phyloP scores from a whole-genome alignment of 805 yeast genomes.

The Metschnikowia hibisci region DNA sequence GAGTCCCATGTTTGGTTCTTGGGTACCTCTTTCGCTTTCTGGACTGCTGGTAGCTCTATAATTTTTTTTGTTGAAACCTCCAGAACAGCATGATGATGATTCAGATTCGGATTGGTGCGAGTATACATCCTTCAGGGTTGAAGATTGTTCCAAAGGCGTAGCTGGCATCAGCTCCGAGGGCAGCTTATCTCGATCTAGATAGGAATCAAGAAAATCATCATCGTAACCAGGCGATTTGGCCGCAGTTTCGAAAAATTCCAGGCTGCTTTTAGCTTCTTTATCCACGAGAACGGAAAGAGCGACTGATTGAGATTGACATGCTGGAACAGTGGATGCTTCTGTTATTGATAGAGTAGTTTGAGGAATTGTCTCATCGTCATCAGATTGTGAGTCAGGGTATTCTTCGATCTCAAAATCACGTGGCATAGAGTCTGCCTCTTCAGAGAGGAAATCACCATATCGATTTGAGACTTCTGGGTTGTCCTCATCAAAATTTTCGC shows the following conservation, averaged over 20 bases:
- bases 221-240: constrained; percentile 16
- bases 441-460: constrained; percentile 22
- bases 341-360: background rate
- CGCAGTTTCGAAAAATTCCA: constrained; percentile 1
- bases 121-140: background rate
- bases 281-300: background rate
- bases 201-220: constrained; percentile 17
- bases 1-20: constrained; percentile 2
- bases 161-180: background rate
- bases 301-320: no score
- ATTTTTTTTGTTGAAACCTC: background rate
- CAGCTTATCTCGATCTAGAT: constrained; percentile 13
- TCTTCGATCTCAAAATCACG: background rate
- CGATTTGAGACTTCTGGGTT: constrained; percentile 11
- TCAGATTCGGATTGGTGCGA: background rate
- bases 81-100: background rate
- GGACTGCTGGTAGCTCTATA: background rate
- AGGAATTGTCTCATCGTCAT: background rate
- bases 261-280: background rate
- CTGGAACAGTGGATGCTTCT: background rate
- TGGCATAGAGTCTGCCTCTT: constrained; percentile 12
- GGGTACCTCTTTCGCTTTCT: background rate
- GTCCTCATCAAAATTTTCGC: constrained; percentile 18
- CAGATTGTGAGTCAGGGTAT: background rate
- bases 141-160: background rate